Evolutionary conservation across 2,329 filamentous ascomycete genomes (phyloP), one percentile per base, ranked within the genome.

Genomic region (Venturia asperata): DNA sequence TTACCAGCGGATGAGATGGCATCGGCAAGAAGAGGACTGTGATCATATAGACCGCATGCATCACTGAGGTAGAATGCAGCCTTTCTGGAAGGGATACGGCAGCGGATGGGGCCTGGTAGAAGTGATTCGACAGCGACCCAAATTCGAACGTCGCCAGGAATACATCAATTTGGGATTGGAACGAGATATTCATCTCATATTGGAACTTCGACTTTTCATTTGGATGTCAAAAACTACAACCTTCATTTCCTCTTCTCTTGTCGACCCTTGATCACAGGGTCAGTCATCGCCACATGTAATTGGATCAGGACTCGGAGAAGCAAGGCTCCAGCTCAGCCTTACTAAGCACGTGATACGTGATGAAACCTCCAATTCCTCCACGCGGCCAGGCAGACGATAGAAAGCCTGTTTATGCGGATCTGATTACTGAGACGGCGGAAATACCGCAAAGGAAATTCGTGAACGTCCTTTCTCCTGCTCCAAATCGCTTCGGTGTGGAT

Each of bases 31-130:
- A 52, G 47, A 4, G 4, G 47, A 10, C 21, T 52, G 47, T 24
- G 47, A 4, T 6, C 21, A 47, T 52, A 21, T 27, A 73, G 65
- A 56, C 74, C 74, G 64, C 72, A 76, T 66, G 75, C 72, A 63
- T 76, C 74, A 9, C 71, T 71, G 13, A 75, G 67, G 64, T 70
- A 74, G 13, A 76, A 60, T 19, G 75, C 70, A 10, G 71, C 73
- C 52, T 66, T 68, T n/a, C n/a, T n/a, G n/a, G n/a, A 34, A 27
- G 37, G 7, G 11, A 9, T 24, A 9, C 49, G 27, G 15, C 34
- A 9, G 24, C 49, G 15, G 27, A 6, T 34, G 27, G 9, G 49
- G 17, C 11, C 49, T 30, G 27, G 49, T 34, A 24, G 24, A 19
- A n/a, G n/a, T n/a, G n/a, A n/a, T n/a, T n/a, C n/a, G n/a, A n/a